These are phyloP conservation scores for Metarhizium album DNA, from an alignment of 2,329 filamentous ascomycete species.

Conservation along the genomic window DNA sequence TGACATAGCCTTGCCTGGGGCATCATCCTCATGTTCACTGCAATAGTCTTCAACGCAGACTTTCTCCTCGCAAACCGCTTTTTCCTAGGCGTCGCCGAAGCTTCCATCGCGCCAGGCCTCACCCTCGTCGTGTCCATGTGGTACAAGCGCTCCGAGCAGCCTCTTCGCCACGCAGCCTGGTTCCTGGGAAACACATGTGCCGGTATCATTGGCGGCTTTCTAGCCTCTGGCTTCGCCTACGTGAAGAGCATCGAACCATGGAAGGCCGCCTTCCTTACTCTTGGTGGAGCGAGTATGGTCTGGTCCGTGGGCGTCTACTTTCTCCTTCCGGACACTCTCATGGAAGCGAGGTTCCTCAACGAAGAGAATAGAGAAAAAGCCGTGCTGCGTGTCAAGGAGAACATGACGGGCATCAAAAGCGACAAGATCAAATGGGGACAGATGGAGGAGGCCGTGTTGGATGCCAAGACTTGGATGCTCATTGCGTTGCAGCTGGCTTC, in stretches of 20 bases:
- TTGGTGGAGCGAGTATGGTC: slow-evolving; percentile 13
- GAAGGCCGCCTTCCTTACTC: slow-evolving; percentile 20
- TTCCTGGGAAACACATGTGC: slow-evolving; percentile 23
- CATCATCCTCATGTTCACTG: slow-evolving; percentile 31
- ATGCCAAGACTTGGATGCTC: slow-evolving; percentile 17
- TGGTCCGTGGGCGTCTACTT: slow-evolving; percentile 13
- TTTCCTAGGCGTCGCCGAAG: slow-evolving; percentile 22
- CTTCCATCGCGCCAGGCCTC: slow-evolving; percentile 19
- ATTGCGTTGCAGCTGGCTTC: slow-evolving; percentile 14
- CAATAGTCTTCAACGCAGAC: slow-evolving; percentile 20
- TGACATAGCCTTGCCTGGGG: slow-evolving; percentile 25
- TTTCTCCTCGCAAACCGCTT: slow-evolving; percentile 21
- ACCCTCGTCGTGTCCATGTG: slow-evolving; percentile 22
- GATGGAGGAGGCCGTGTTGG: slow-evolving; percentile 14
- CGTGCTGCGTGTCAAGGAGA: slow-evolving; percentile 19
- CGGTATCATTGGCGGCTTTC: slow-evolving; percentile 17
- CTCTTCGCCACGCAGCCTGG: slow-evolving; percentile 21
- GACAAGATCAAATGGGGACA: slow-evolving; percentile 15
- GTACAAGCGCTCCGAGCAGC: slow-evolving; percentile 20
- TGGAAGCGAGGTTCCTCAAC: slow-evolving; percentile 18
- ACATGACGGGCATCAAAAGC: slow-evolving; percentile 25
- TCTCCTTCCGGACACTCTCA: slow-evolving; percentile 14
- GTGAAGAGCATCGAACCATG: slow-evolving; percentile 10
- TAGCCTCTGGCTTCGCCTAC: slow-evolving; percentile 21
- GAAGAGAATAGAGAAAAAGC: slow-evolving; percentile 18